Percentiles rank a stretch among this genome's conserved stretches.
These are phyloP conservation scores for Fragaria nilgerrensis DNA, from an alignment of 306 rosid genomes.

Conservation along the genomic window DNA sequence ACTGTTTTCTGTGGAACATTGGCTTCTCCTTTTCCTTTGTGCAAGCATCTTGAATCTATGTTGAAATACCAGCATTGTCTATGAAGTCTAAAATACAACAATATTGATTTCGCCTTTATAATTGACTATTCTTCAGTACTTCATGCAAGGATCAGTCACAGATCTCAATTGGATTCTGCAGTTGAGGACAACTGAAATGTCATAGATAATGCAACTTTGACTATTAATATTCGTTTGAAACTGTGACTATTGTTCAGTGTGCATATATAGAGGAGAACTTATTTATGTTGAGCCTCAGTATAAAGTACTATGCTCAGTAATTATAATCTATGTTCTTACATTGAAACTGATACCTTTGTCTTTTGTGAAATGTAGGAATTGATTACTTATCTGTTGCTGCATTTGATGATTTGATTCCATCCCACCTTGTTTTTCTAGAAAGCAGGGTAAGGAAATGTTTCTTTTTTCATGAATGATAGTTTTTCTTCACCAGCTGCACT, in stretches of 20 bases:
- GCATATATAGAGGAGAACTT: background rate
- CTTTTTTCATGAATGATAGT: background rate
- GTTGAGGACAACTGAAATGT: background rate
- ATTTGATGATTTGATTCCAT: slow-evolving; percentile 38
- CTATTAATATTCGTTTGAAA: background rate
- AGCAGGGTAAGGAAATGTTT: slow-evolving; percentile 41
- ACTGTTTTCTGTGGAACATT: background rate
- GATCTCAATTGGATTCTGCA: background rate
- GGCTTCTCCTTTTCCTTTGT: background rate
- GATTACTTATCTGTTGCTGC: slow-evolving; percentile 67
- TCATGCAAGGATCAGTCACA: background rate
- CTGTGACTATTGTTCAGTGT: background rate
- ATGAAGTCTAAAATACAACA: background rate
- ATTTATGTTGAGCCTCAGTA: background rate
- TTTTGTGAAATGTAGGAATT: slow-evolving; percentile 32
- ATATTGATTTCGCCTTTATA: background rate
- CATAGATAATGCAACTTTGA: background rate
- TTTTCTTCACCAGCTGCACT: background rate
- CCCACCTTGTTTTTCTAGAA: slow-evolving; percentile 48
- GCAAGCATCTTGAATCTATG: background rate
- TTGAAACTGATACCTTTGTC: background rate
- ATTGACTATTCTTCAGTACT: background rate
- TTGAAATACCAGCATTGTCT: background rate
- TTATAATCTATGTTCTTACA: background rate
- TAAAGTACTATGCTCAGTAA: background rate